Percentiles rank a stretch among this genome's conserved stretches.
Conservation (phyloP, 768 basidiomycete genomes). For the Nidularia pulvinata region DNA sequence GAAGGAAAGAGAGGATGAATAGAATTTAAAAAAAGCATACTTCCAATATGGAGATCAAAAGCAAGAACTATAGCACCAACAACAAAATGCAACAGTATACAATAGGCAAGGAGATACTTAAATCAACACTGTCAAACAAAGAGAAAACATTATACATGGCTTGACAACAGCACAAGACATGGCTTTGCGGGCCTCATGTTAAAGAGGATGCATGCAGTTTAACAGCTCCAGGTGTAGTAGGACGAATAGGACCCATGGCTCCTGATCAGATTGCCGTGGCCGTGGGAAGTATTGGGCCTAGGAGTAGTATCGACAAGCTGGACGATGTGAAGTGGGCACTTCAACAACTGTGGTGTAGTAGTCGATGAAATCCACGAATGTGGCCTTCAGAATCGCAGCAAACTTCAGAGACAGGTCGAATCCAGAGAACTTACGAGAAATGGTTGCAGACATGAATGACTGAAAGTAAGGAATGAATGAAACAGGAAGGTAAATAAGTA, state of each 20-base stretch:
- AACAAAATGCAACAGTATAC: no score
- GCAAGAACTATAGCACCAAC: no score
- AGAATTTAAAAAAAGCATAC: no score
- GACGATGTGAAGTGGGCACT: not conserved
- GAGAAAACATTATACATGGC: no score
- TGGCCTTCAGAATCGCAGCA: not conserved
- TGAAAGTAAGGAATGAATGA: not conserved
- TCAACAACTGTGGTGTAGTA: slow-evolving; percentile 3
- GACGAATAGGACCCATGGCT: not conserved
- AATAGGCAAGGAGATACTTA: no score
- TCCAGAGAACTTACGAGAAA: slow-evolving; percentile 1
- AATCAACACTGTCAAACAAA: no score
- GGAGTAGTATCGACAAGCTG: not conserved
- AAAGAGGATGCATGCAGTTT: no score
- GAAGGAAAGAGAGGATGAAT: no score
- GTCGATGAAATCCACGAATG: slow-evolving; percentile 3
- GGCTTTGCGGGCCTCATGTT: no score
- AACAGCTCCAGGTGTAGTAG: not conserved
- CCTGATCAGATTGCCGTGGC: not conserved
- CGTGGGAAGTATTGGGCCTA: not conserved
- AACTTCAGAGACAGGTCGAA: not conserved
- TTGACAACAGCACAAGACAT: no score
- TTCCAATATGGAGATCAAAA: no score
- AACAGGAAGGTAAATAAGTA: not conserved
- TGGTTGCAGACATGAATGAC: slow-evolving; percentile 8